Base-by-base conservation (phyloP, 345 rosid genomes). In the Lepidium aucheri region DNA sequence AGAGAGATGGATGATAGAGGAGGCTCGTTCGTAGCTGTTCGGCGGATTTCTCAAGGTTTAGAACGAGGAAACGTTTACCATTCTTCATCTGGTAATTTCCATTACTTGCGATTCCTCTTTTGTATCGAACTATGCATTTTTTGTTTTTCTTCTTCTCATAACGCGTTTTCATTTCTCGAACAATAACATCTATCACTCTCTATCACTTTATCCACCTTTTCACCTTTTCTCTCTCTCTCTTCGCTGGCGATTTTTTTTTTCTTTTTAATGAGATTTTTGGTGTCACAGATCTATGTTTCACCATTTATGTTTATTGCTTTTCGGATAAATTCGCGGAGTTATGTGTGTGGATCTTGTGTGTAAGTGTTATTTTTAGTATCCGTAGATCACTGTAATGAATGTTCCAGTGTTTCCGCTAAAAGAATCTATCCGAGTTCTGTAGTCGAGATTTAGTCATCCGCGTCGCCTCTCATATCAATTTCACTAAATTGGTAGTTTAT, bases 21-120 rank as follows among this genome's bases (percentile, higher is more conserved):
- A 76, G 97, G 90, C 1, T 91, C 99, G n/a, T 95, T 95, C 71
- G 96, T 95, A 16, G 99, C 99, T 65, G 97, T 91, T 39, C 79
- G 97, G 81, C 81, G 99, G 82, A 91, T 95, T 70, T 91, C 97
- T 70, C 97, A 94, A 68, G 84, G 95, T 69, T 76, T 86, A 10
- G 93, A 89, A 36, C 85, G 91, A 61, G 88, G 95, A 78, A 86
- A 65, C 50, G 78, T 84, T 64, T 94, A 85, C 63, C 91, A 94
- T 85, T 86, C 97, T 70, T 81, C 83, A n/a, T 88, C 99, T 40
- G 97, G 97, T 94, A 73, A 44, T 34, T 24, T 38, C 53, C 46
- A 47, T 72, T 57, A 32, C 57, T 63, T 33, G 1, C 34, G 30
- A 15, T 42, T 40, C 13, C 52, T 18, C 13, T 35, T 26, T 41